Base-by-base conservation (phyloP, 257 asterid genomes). In the Solanum chilense region DNA sequence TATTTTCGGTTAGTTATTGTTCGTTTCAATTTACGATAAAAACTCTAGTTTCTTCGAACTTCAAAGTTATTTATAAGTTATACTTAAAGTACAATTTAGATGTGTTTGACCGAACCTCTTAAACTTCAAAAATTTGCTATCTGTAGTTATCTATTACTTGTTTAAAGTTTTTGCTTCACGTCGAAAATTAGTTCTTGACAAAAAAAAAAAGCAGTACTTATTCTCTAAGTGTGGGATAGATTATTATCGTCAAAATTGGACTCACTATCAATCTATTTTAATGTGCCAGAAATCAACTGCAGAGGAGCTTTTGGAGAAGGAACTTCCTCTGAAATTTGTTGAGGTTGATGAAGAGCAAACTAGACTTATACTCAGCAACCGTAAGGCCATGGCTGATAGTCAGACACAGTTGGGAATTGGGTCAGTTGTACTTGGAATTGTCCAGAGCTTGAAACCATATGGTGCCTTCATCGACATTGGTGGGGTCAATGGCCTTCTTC, bases 401-500 rank as follows among this genome's bases (percentile, higher is more conserved):
- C 99, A 97, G 90, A 98, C 98, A 77, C 99, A 94, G 90, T 96
- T 97, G 85, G 99, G 98, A 87, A 94, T 97, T 60, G 99, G 99
- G 33, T 95, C 98, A 70, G 97, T 97, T 37, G 99, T 95, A 70
- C 81, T 93, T 31, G 99, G 99, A 58, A 93, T 98, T 44, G 99
- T 95, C 89, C 98, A 97, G 93, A 95, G 98, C 92, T 92, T 95
- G 93, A 95, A 95, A 89, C 99, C 99, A 14, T 97, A 97, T 87
- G 99, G 99, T 77, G 99, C 99, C 62, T 97, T 97, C 91, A 97
- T 97, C 25, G 99, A 97, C 89, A 94, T 97, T 35, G 99, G 99
- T 83, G 99, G 99, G 66, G 93, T 94, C 85, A 95, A 94, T 82
- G 99, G 99, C 23, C 99, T 97, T 86, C 90, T 97, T 88, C 99